Evolutionary conservation across 352 stramenopile species (phyloP), one percentile per base, ranked within the genome.

Genomic region (Pythium utonaiense): DNA sequence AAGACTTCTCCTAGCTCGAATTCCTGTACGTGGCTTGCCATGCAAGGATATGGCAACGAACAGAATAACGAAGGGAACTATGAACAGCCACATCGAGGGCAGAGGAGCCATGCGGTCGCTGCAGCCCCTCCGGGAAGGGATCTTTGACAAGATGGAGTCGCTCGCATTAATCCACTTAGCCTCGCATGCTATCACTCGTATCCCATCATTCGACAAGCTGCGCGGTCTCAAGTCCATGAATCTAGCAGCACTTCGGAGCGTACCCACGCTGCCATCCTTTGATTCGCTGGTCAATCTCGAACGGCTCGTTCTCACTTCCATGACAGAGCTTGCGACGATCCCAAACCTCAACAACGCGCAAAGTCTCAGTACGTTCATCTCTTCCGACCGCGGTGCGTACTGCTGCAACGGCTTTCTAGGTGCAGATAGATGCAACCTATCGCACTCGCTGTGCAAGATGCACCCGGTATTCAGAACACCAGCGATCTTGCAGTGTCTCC

Each of bases 351-450:
- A 24, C 34, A 10, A 49, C 3, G 12, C 28, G 19, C 14, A 22
- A 6, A 21, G 28, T 1, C 27, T 59, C 9, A 14, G 3, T 1
- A n/a, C 34, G 13, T 40, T 59, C 2, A 49, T 34, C 19, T 12
- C 28, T 1, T 21, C 12, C 4, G 52, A 59, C 22, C 40, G 52
- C 14, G 52, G 52, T 6, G 17, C 34, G 3, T 38, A 40, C 22
- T 67, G 60, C 45, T 67, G 60, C 44, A 67, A 67, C 45, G 60
- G 60, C 10, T 67, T 62, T 44, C 44, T 67, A 3, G 45, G 34
- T 0, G 8, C 8, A 5, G 48, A 45, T 17, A 24, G 49, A 10
- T 70, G 63, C 31, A 44, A 70, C 22, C 28, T 64, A 1, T 38
- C 2, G 7, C 57, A 62, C 3, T 30, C 49, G n/a, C 6, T 44